Evolutionary conservation across 176 grass and related monocot genomes (phyloP), one percentile per base, ranked within the genome.

Genomic region (Cenchrus fungigraminus): DNA sequence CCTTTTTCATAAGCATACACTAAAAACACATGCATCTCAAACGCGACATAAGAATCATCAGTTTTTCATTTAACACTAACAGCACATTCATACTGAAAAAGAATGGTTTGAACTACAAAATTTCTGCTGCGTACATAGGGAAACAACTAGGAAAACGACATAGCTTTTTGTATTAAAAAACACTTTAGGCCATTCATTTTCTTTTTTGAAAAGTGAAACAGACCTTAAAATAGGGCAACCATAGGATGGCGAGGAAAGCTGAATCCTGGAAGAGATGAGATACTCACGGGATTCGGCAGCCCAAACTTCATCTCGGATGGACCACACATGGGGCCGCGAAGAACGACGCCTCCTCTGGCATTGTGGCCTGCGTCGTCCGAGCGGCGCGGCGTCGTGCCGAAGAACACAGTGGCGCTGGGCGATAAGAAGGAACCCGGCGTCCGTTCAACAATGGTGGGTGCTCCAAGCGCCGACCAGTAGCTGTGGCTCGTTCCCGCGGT

Each of bases 81-180:
- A 59, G 0, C 56, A 8, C 2, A 50, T 19, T 22, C 22, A 47
- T n/a, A 32, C 0, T 6, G 19, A 22, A 4, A 71, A 12, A 11
- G 9, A 34, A 8, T 37, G 19, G 28, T 62, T 45, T 71, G 22
- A 70, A n/a, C 6, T 71, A 17, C 34, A 56, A 29, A 56, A 42
- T 29, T 77, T 62, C 45, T 62, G 25, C 49, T 42, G 81, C 25
- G 50, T 58, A 74, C 43, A 67, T 50, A 78, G 43, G 51, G 52
- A 46, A 78, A n/a, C 22, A 45, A 34, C 55, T 62, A 34, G 5
- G 71, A 73, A 28, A 51, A 50, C 8, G 56, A 52, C 61, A 60
- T 16, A 4, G 17, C 6, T 11, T 69, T 29, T 34, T 34, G 25
- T 34, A 34, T 34, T 34, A 34, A 34, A 34, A 34, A 34, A 34